Evolutionary conservation across 2,329 filamentous ascomycete genomes (phyloP), one percentile per base, ranked within the genome.

Genomic region (Phialocephala sp.): DNA sequence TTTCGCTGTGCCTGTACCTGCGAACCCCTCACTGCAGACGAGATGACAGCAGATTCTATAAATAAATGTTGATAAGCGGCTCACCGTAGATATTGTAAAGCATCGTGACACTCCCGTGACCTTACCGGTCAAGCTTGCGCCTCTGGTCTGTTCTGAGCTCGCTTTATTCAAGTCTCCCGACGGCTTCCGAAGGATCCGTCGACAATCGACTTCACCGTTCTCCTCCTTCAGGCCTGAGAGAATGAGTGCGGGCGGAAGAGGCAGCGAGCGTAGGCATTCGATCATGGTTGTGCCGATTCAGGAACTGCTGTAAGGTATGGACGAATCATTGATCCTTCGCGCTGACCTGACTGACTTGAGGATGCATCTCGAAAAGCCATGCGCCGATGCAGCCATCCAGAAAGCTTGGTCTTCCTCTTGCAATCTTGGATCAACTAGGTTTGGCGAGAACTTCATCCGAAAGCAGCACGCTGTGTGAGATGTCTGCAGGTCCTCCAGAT

Each of bases 31-130:
- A 41, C 37, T 41, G 11, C 50, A 50, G 5, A 8, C 6, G n/a
- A 52, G 24, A 50, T 50, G 50, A 32, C 50, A 22, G 45, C 50
- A 35, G 22, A 54, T 54, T 27, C 50, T 54, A 54, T 54, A 54
- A 54, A 54, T 54, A 54, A 54, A 54, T 14, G 32, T 27, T 2
- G 50, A 54, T 54, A 32, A 32, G 50, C 50, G 50, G 22, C 50
- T 22, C 50, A 35, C 24, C 8, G 24, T 18, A 6, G 50, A 54
- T 54, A n/a, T n/a, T n/a, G n/a, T n/a, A 32, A 54, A 54, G 50
- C n/a, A 54, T 35, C 24, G 50, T 27, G 50, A 35, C 50, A n/a
- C 20, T 54, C 50, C 50, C 50, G 50, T 54, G 50, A 54, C 50
- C 18, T 32, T 4, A 32, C 43, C 8, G 11, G 1, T 18, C 50